Base-by-base conservation (phyloP, 768 basidiomycete species). In the Collybiopsis luxurians region DNA sequence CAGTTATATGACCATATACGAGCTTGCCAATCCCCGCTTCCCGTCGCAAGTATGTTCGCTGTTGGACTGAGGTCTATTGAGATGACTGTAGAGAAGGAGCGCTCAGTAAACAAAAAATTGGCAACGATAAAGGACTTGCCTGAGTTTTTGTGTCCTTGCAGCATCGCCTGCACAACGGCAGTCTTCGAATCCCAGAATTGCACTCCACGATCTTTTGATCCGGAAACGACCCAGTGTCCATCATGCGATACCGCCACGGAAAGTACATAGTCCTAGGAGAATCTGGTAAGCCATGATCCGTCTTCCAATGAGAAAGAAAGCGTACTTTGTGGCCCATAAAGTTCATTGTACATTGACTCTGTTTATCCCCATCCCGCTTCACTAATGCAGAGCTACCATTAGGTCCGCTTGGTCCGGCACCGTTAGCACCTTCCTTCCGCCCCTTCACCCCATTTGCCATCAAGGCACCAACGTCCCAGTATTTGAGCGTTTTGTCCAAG, bases 141-240 rank as follows among this genome's bases (percentile, higher is more conserved):
- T 23, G 77, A 78, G 59, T 83, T 82, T 65, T 81, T 82, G 63
- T 83, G 82, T 2, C 82, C 81, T 69, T 98, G 95, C 30, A 99
- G 77, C 89, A 96, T 93, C 65, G 92, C 89, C 70, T 98, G 95
- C 64, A 94, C 88, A 40, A 85, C 81, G 28, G 79, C 80, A 12
- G 80, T 80, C 60, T 82, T 79, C 52, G 91, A 84, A 67, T 95
- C 92, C 87, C 91, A 93, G 68, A 96, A 94, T 69, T 95, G 92
- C 55, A 99, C 95, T 0, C 93, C 90, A 12, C 97, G 89, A 69
- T 99, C 97, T 74, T 98, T 98, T 3, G 81, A 81, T 1, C 97
- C 96, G 11, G 92, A 95, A 11, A 97, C 95, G 63, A 98, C 89
- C 91, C 94, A 84, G 61, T 91, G 85, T 3, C 92, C 92, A 70